These are phyloP conservation scores for Amoebophrya sp. DNA, from an alignment of 169 alveolate genomes.

Conservation along the genomic window DNA sequence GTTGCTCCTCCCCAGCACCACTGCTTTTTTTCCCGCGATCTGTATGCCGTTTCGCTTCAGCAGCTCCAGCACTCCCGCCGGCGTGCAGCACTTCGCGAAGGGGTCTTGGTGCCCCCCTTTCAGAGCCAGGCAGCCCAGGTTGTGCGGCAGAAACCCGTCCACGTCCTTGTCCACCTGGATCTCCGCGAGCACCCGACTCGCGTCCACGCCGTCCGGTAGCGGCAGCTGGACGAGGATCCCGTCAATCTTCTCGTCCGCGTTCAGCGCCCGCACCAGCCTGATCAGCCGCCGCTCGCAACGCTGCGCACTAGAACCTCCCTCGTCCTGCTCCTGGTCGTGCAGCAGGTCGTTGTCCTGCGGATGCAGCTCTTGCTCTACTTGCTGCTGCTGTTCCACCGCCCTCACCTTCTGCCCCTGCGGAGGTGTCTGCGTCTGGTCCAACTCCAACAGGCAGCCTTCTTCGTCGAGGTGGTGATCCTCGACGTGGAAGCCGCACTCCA, in stretches of 20 bases:
- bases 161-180: conserved; percentile 48
- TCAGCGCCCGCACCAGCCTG: conserved; percentile 24
- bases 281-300: background rate
- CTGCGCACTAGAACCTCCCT: too few species aligned
- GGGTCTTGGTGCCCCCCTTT: conserved; percentile 32
- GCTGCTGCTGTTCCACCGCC: too few species aligned
- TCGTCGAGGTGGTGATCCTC: background rate
- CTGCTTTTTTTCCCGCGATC: conserved; percentile 45
- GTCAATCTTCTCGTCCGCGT: conserved; percentile 25
- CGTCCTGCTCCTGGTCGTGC: too few species aligned
- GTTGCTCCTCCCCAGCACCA: conserved; percentile 47
- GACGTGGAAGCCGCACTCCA: conserved; percentile 4
- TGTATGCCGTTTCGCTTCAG: conserved; percentile 38
- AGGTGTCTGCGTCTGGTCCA: too few species aligned
- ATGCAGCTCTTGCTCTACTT: too few species aligned
- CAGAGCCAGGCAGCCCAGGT: conserved; percentile 39
- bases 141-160: conserved; percentile 49
- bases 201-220: conserved; percentile 41
- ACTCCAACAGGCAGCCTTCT: too few species aligned
- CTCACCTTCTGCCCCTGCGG: too few species aligned
- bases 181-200: conserved; percentile 29
- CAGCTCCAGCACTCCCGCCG: conserved; percentile 42
- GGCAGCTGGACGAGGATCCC: conserved; percentile 51
- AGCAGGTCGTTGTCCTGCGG: too few species aligned
- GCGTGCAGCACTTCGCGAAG: conserved; percentile 46